Evolutionary conservation across 768 basidiomycete species (phyloP), one percentile per base, ranked within the genome.

Genomic region (Trametes cinnabarina): DNA sequence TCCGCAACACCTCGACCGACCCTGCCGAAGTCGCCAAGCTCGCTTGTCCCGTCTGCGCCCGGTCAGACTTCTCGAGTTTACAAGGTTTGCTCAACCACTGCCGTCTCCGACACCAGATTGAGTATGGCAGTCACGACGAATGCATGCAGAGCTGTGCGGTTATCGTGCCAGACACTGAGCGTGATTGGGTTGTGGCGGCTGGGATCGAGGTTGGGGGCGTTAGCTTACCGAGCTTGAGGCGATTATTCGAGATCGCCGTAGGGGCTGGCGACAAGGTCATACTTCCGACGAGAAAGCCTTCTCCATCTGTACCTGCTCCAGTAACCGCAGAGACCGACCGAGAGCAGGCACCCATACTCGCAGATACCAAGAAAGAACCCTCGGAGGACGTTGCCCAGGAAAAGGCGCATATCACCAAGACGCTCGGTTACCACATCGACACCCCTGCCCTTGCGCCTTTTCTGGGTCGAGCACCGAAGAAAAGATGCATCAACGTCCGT

Each of bases 41-140:
- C 35, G 68, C 64, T 4, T 82, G 80, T 63, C 72, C 75, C 0
- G 75, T 73, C 50, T 82, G 80, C 58, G 44, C 63, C 9, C 75
- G 80, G 20, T 74, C 72, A 7, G 78, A 82, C 46, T 81, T 82
- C 63, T 79, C 77, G 22, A 81, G 72, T 23, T 71, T 82, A 7
- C 80, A 82, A 57, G 80, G 80, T 12, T 71, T 82, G 37, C 69
- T 83, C 26, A 82, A 82, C 49, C 80, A 82, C 62, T 79, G 77
- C 39, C 78, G 82, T 17, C 66, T 82, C n/a, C 70, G 75, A 9
- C 80, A 82, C 57, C 68, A 73, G 14, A 67, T 77, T 39, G 77
- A 81, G 55, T 82, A 74, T 68, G 75, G 77, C 17, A 80, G 75
- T 30, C 80, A 82, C 57, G 82, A 83, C 42, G 76, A 79, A 28